These are phyloP conservation scores for Phaseolus lunatus DNA, from an alignment of 306 rosid genomes.

Conservation along the genomic window DNA sequence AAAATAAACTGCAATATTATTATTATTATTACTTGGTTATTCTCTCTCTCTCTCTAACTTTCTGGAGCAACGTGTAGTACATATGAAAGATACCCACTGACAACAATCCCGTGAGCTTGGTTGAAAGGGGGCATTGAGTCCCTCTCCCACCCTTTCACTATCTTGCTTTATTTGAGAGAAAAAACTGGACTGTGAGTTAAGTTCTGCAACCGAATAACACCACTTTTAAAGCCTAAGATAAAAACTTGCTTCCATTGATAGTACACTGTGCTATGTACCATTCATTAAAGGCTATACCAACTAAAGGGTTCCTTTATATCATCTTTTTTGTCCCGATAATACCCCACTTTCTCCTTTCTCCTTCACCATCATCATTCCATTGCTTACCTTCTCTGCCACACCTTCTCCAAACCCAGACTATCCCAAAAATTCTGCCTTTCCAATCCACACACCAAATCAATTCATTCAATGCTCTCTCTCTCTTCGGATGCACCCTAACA, in stretches of 20 bases:
- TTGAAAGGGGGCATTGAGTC: constrained; percentile 18
- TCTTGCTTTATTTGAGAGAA: constrained; percentile 31
- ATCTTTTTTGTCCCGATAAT: constrained; percentile 58
- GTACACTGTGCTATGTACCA: constrained; percentile 42
- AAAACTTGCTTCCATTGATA: constrained; percentile 44
- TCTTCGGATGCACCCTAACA: constrained; percentile 36
- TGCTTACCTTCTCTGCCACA: constrained; percentile 42
- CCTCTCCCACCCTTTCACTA: background rate
- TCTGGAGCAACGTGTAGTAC: constrained; percentile 81
- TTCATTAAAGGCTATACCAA: constrained; percentile 47
- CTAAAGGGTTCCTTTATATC: constrained; percentile 52
- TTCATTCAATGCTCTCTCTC: constrained; percentile 9
- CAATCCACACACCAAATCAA: background rate
- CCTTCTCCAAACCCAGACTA: background rate
- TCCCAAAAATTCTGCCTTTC: background rate
- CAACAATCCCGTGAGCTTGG: constrained; percentile 64
- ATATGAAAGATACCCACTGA: constrained; percentile 69
- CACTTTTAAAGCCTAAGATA: constrained; percentile 50
- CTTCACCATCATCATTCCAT: constrained; percentile 52
- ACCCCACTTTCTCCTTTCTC: constrained; percentile 45
- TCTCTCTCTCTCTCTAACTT: constrained; percentile 45
- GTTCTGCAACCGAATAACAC: constrained; percentile 46
- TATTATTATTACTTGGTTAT: background rate
- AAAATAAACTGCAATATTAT: background rate
- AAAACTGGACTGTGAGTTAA: constrained; percentile 36